Conservation (phyloP, 164 flowering plant genomes). For the Euptelea pleiosperma region DNA sequence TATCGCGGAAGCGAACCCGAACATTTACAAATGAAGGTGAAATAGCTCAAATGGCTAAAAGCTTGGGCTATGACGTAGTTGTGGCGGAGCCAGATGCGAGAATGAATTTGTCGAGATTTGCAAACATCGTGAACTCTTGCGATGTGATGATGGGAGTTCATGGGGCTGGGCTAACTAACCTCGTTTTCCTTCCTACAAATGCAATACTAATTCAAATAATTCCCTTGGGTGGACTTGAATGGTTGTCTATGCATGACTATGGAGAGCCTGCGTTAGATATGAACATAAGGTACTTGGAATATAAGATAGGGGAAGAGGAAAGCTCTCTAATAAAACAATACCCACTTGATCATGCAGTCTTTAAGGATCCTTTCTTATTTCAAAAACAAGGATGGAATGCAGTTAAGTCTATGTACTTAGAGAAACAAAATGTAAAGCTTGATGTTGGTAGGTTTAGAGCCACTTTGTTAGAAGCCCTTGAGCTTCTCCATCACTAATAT, state of each 20-base stretch:
- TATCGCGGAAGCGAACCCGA: conserved; percentile 44
- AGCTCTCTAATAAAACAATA: conserved; percentile 58
- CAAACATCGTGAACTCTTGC: no score
- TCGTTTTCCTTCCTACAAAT: conserved; percentile 65
- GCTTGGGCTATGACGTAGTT: no score
- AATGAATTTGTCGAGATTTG: no score
- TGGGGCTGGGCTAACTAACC: conserved; percentile 75
- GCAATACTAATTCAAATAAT: conserved; percentile 67
- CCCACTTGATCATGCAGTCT: conserved; percentile 47
- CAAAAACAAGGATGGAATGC: conserved; percentile 41
- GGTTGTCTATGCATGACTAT: conserved; percentile 35
- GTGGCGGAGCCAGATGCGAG: no score
- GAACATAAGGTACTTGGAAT: conserved; percentile 66
- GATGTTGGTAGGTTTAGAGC: conserved; percentile 48
- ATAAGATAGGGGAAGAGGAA: conserved; percentile 50
- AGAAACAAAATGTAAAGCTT: conserved; percentile 57
- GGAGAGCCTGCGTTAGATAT: conserved; percentile 54
- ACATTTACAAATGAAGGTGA: no score
- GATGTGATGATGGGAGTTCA: no score
- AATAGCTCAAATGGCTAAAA: conserved; percentile 31
- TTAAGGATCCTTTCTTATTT: conserved; percentile 45
- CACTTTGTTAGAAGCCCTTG: conserved; percentile 43
- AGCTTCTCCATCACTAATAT: conserved; percentile 35
- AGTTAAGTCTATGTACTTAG: conserved; percentile 38
- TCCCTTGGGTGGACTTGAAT: conserved; percentile 57